These are phyloP conservation scores for Colletotrichum sp. DNA, from an alignment of 2,329 filamentous ascomycete species.

Conservation along the genomic window DNA sequence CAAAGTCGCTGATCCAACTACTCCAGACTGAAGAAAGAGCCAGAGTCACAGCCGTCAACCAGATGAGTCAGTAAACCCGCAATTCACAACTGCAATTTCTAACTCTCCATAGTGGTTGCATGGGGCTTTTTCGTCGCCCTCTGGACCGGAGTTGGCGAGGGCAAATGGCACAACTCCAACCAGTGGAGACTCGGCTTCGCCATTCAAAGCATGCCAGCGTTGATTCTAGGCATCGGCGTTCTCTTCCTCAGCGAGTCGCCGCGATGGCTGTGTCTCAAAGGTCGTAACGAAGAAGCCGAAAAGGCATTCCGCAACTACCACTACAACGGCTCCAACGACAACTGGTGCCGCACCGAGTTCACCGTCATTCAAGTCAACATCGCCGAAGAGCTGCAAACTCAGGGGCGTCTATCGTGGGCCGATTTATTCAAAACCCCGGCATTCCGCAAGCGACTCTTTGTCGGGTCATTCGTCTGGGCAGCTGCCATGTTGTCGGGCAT, in stretches of 20 bases:
- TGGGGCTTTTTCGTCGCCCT: constrained; percentile 46
- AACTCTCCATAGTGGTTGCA: constrained; percentile 35
- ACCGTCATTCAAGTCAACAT: constrained; percentile 39
- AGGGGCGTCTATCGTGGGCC: constrained; percentile 33
- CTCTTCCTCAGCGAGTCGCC: constrained; percentile 40
- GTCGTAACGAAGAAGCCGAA: constrained; percentile 38
- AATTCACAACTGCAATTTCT: neutral
- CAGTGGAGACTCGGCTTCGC: constrained; percentile 45
- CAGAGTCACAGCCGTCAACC: constrained; percentile 43
- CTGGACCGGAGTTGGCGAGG: constrained; percentile 43
- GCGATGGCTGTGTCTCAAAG: constrained; percentile 40
- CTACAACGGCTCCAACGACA: constrained; percentile 37
- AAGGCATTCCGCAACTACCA: constrained; percentile 38
- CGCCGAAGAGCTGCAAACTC: constrained; percentile 33
- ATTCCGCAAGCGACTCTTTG: constrained; percentile 41
- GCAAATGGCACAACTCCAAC: constrained; percentile 39
- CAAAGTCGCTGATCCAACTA: neutral
- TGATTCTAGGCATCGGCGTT: constrained; percentile 37
- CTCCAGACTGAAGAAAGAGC: constrained; percentile 39
- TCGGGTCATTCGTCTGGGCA: constrained; percentile 44
- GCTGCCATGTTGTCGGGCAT: constrained; percentile 46
- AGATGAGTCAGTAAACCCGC: constrained; percentile 37
- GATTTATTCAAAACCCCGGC: constrained; percentile 35
- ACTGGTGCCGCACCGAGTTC: constrained; percentile 40
- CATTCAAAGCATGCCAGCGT: constrained; percentile 37